Evolutionary conservation across 2,329 filamentous ascomycete species (phyloP), one percentile per base, ranked within the genome.

Genomic region (Pseudovirgaria hyperparasitica): DNA sequence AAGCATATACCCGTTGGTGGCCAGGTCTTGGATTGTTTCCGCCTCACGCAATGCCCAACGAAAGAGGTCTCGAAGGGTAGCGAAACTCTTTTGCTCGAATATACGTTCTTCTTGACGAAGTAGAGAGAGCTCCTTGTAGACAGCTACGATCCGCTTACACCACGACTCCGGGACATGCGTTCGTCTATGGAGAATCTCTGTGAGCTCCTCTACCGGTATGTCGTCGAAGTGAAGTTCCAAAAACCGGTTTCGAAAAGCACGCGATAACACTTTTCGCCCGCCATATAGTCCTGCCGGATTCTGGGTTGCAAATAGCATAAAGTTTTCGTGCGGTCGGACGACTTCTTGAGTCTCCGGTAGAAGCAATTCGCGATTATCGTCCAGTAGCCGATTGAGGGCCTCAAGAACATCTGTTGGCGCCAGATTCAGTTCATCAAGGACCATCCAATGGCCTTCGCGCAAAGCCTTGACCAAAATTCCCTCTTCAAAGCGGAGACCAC

Each of bases 11-110:
- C 90, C 90, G 50, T 98, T 87, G 9, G 75, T 66, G 2, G 90
- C 90, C 31, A 99, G 74, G 36, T 94, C 76, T 37, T 96, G 80
- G 8, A 86, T 74, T 16, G 76, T 82, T 38, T 92, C 82, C 1
- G 85, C 85, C 30, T 76, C 72, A 42, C 90, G 71, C 30, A 92
- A 60, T 4, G 90, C 87, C 90, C 90, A 99, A 39, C 90, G 70
- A 48, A 98, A 99, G 19, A 99, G 62, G 52, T 99, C 90, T 67
- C 90, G 71, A 23, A 99, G 63, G 2, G 90, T 99, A 2, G 92
- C 90, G 52, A 98, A 98, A 49, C 87, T 90, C 54, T 93, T 93
- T 45, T 94, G 84, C 57, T 98, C 92, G 47, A 98, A 98, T 5
- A 98, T 61, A 23, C 92, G 68, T 45, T 76, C 87, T 13, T 86